Evolutionary conservation across 805 yeast genomes (phyloP).

Genomic region (Yamadazyma takamatsuzukensis): DNA sequence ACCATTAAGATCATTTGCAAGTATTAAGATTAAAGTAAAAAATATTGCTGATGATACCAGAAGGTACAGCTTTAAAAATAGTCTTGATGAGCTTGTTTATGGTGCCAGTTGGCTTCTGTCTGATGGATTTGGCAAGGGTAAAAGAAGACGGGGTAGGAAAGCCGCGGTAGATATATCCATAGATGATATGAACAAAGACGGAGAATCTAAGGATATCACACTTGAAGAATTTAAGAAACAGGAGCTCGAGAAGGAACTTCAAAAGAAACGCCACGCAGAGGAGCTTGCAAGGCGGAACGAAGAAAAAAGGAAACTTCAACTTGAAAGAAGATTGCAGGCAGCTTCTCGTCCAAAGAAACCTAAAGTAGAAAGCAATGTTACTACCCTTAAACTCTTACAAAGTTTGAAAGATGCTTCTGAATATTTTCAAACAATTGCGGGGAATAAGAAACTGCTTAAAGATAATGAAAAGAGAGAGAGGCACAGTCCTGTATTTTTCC

Average conservation of each 20-base stretch:
- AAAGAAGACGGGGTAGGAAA: conserved; percentile 1
- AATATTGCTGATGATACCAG: conserved; percentile 12
- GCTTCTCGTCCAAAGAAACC: no score
- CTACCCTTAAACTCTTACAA: no score
- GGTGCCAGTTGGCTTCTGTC: conserved; percentile 38
- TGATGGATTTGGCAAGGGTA: conserved; percentile 7
- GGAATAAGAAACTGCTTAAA: conserved; percentile 28
- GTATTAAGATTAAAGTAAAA: conserved; percentile 1
- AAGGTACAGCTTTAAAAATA: conserved; percentile 23
- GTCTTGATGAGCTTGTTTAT: conserved; percentile 31
- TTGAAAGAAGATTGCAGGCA: conserved; percentile 1
- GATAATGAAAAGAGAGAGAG: conserved; percentile 32
- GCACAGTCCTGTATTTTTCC: conserved; percentile 21
- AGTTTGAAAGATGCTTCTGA: no score
- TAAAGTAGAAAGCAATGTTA: no score
- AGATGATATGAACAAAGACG: neutral
- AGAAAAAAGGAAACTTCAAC: neutral
- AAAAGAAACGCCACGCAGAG: neutral
- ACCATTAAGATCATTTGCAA: conserved; percentile 8
- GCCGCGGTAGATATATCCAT: conserved; percentile 1
- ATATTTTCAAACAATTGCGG: conserved; percentile 40
- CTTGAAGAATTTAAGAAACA: conserved; percentile 5
- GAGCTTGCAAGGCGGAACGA: neutral
- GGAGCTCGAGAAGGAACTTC: neutral
- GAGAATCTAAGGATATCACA: neutral